Percentiles rank a stretch among this genome's conserved stretches.
These are phyloP conservation scores for Aristolochia contorta DNA, from an alignment of 164 flowering plant species.

Conservation along the genomic window DNA sequence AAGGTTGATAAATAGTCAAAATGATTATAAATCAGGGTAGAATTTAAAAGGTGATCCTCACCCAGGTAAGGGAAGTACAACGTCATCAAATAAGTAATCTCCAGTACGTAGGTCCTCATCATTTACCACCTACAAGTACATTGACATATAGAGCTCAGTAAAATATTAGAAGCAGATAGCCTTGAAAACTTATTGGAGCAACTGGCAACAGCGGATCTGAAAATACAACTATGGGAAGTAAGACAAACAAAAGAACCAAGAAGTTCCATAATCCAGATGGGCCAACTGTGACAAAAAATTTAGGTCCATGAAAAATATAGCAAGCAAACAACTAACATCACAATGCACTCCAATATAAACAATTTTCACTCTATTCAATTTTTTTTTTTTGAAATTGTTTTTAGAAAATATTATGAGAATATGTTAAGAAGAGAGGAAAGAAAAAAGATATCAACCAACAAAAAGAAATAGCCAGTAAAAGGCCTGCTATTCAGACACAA, in stretches of 20 bases:
- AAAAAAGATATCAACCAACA: no score
- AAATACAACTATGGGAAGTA: background rate
- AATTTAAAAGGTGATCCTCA: conserved; percentile 15
- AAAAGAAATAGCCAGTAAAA: background rate
- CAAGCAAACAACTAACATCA: no score
- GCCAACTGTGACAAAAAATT: no score
- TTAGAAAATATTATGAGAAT: no score
- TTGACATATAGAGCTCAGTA: background rate
- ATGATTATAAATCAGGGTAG: background rate
- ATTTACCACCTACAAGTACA: conserved; percentile 39
- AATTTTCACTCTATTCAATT: no score
- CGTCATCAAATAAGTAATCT: conserved; percentile 54
- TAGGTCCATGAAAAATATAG: no score
- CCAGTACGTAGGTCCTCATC: conserved; percentile 55
- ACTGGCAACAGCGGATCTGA: no score
- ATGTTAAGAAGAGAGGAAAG: no score
- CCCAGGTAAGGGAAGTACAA: conserved; percentile 96
- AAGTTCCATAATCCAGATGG: no score
- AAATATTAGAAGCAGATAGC: background rate
- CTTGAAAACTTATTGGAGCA: background rate
- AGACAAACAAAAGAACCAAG: background rate
- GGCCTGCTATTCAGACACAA: background rate
- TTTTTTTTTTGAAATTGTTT: no score
- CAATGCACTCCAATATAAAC: no score
- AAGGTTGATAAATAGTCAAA: no score